A percentile compares a stretch with the other conserved stretches of the same genome.
phyloP scores from a whole-genome alignment of 176 grass and related monocot genomes.

The Olyra latifolia region DNA sequence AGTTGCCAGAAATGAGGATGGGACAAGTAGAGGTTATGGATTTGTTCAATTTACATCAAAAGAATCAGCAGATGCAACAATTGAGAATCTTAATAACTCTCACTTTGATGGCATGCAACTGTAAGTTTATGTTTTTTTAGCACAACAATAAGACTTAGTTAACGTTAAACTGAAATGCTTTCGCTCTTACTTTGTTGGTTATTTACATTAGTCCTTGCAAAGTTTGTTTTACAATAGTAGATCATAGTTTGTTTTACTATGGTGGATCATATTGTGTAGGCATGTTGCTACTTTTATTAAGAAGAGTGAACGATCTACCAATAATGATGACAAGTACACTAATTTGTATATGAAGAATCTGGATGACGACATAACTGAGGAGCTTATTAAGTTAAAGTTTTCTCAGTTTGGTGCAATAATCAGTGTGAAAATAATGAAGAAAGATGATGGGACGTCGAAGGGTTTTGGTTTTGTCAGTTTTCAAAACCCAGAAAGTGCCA shows the following conservation, averaged over 20 bases:
- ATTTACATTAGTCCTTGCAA: not conserved
- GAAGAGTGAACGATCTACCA: constrained; percentile 49
- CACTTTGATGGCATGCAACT: constrained; percentile 46
- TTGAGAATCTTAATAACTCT: constrained; percentile 59
- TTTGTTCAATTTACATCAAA: constrained; percentile 79
- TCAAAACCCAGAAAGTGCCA: constrained; percentile 60
- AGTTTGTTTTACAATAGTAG: not conserved
- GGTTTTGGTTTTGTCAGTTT: constrained; percentile 91
- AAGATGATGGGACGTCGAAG: constrained; percentile 60
- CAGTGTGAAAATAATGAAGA: constrained; percentile 64
- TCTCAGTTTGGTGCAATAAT: constrained; percentile 62
- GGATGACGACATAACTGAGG: constrained; percentile 72
- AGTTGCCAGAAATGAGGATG: constrained; percentile 60
- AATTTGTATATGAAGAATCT: constrained; percentile 95
- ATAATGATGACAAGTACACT: constrained; percentile 64
- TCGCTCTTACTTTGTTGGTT: not conserved
- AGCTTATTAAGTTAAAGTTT: constrained; percentile 76
- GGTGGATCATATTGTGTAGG: constrained; percentile 23
- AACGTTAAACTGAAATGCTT: not conserved
- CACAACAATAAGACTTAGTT: not conserved
- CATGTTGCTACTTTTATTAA: constrained; percentile 75
- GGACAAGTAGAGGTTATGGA: constrained; percentile 61
- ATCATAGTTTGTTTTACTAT: not conserved
- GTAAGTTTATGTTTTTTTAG: constrained; percentile 40
- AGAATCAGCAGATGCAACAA: constrained; percentile 52